Base-by-base conservation (phyloP, 768 basidiomycete genomes). In the Ramaria sp. region DNA sequence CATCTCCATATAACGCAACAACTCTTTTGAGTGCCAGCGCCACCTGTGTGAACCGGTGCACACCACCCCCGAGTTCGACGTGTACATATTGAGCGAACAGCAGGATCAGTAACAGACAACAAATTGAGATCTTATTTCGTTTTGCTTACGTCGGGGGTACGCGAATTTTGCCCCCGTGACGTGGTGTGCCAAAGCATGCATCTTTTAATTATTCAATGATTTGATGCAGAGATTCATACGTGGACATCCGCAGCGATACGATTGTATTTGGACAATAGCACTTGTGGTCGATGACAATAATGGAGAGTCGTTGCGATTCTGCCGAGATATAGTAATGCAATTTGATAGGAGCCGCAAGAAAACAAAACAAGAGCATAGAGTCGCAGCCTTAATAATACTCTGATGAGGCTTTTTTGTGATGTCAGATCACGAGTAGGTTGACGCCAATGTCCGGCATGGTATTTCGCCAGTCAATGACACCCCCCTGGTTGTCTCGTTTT, bases 381-480 rank as follows among this genome's bases (percentile, higher is more conserved):
- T 15, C n/a, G 17, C n/a, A 37, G 37, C 30, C 13, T 34, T 9
- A 9, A 24, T 2, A 30, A 17, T 49, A 49, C 11, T 4, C 10
- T n/a, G 24, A 30, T 49, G 27, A 49, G 15, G 48, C 2, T 34
- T 27, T n/a, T n/a, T 10, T 4, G 10, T 27, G 9, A 49, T 34
- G 33, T 77, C 65, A 83, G 59, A 81, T 70, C 53, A 83, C 68
- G 57, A 83, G 71, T 54, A 82, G 64, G 60, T 76, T 75, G 54
- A 76, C 65, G 33, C 72, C 71, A 50, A 73, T 70, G 60, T 81
- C 79, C 62, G 70, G 71, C 69, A 81, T 73, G 30, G 78, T 77
- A 52, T 85, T 79, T 38, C 82, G 77, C 72, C 86, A 75, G 68
- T 85, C 82, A 51, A 81, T 75, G 17, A 73, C 68, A 39, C 71